Percentiles rank a stretch among this genome's conserved stretches.
Conservation (phyloP, 2,329 filamentous ascomycete species). For the Macrophomina pseudophaseolina region DNA sequence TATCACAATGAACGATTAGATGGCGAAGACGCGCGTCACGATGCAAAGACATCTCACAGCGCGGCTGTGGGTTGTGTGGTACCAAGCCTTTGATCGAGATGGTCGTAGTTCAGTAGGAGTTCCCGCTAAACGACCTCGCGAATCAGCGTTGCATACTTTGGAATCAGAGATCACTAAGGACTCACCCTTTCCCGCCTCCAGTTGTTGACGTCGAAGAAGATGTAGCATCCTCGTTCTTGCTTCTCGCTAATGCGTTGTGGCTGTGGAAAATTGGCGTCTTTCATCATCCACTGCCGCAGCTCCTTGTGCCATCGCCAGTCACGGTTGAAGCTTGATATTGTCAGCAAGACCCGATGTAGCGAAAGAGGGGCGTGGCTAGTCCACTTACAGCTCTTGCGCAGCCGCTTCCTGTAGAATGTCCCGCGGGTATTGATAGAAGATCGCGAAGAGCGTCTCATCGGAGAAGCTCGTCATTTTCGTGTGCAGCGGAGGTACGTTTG, state of each 20-base stretch:
- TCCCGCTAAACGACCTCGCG: constrained; percentile 43
- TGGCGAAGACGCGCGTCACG: not conserved
- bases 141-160: constrained; percentile 30
- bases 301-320: constrained; percentile 62
- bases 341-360: constrained; percentile 1
- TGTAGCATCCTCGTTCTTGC: constrained; percentile 58
- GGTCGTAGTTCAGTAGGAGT: constrained; percentile 58
- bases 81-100: constrained; percentile 51
- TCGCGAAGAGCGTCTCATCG: constrained; percentile 70
- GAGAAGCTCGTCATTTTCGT: constrained; percentile 64
- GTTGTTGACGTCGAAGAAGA: constrained; percentile 60
- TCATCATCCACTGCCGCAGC: constrained; percentile 61
- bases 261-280: constrained; percentile 52
- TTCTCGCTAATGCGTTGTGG: constrained; percentile 53
- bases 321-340: constrained; percentile 42
- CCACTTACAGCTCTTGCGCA: constrained; percentile 61
- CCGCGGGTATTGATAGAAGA: constrained; percentile 71
- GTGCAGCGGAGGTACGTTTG: constrained; percentile 67
- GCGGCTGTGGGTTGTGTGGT: constrained; percentile 22
- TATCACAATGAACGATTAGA: not conserved
- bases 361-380: not conserved
- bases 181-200: constrained; percentile 58
- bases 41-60: constrained; percentile 2
- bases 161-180: constrained; percentile 20
- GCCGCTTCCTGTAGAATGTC: constrained; percentile 70